These are phyloP conservation scores for Backusella parvicylindrica DNA, from an alignment of 192 early-diverging fungal genomes.

Conservation along the genomic window DNA sequence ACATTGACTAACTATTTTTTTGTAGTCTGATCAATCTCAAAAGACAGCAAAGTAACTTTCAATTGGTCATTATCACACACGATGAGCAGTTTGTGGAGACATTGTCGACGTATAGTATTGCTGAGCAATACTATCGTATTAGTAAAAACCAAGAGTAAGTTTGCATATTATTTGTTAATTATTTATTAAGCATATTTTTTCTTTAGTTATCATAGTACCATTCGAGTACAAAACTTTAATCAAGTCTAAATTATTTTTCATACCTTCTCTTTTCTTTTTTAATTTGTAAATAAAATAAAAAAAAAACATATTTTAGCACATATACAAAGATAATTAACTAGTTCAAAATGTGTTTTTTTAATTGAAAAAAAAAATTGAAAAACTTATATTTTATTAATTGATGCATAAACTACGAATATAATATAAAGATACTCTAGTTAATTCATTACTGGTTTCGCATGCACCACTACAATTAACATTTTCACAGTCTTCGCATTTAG, in stretches of 20 bases:
- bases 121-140: constrained; percentile 88
- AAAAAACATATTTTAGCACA: too few relatives aligned
- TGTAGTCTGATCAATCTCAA: constrained; percentile 76
- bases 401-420: too few relatives aligned
- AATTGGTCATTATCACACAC: constrained; percentile 96
- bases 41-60: constrained; percentile 85
- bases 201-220: background rate
- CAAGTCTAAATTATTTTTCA: background rate
- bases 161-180: background rate
- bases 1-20: background rate
- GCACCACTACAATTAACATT: too few relatives aligned
- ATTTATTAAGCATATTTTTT: background rate
- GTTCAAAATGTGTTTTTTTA: too few relatives aligned
- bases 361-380: too few relatives aligned
- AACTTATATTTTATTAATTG: too few relatives aligned
- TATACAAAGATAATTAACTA: too few relatives aligned
- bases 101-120: constrained; percentile 73
- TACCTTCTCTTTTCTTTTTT: too few relatives aligned
- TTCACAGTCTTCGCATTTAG: too few relatives aligned
- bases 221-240: background rate
- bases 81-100: constrained; percentile 93
- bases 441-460: too few relatives aligned
- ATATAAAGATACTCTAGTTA: too few relatives aligned
- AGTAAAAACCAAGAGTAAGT: constrained; percentile 70
- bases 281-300: too few relatives aligned